Base-by-base conservation (phyloP, 441 rosid species). In the Pelargonium hybrid region DNA sequence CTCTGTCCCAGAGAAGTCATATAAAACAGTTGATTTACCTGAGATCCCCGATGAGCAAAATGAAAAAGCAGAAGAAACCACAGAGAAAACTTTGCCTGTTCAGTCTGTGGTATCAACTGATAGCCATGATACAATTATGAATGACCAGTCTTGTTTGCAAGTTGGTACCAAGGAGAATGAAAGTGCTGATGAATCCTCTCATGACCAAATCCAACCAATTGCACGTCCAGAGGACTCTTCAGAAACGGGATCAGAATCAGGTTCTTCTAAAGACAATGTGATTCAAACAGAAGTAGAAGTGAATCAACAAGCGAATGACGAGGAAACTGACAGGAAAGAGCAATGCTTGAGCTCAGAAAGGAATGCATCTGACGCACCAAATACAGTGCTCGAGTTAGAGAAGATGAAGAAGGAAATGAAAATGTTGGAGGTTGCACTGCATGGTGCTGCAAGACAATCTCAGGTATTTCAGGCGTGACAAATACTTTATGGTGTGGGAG, bases 391-490 rank as follows among this genome's bases (percentile, higher is more conserved):
- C 69, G 97, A 95, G 81, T 71, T 95, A 73, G 95, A 84, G 83
- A 92, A 82, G 79, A 75, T 89, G 71, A 95, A 85, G 82, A 83
- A 69, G 80, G 98, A 95, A 81, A 86, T 90, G 88, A 87, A 90
- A 80, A 88, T 90, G 95, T 87, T 95, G 87, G 99, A 95, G 84
- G 79, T 86, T 64, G 99, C 99, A 56, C 78, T 95, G 80, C 96
- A 86, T 78, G 96, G 98, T 82, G 99, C 99, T 84, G 98, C 98
- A 71, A 92, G 96, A 84, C 99, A 92, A 90, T 89, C 99, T 70
- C 98, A 95, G 99, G 99, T 95, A 88, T 77, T 71, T 77, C 14
- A 74, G 66, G 14, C 45, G 41, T 26, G 47, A 26, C 20, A 31
- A 1, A 25, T 73, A 52, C 48, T 65, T 71, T 73, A 61, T 43